phyloP scores from a whole-genome alignment of 306 rosid genomes.

The Acacia acuminata region DNA sequence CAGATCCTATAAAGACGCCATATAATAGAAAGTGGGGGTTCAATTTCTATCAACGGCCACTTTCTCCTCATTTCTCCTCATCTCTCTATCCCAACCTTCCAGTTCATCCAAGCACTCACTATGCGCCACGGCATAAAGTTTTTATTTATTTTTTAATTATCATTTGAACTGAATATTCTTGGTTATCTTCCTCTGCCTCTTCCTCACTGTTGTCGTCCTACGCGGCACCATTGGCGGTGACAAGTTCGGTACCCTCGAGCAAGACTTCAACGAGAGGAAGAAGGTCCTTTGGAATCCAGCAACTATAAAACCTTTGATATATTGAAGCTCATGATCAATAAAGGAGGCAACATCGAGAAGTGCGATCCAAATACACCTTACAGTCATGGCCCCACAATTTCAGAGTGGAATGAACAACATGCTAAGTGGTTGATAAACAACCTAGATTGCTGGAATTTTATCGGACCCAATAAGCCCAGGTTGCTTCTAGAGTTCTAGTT shows the following conservation, averaged over 20 bases:
- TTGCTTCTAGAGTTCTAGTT: constrained; percentile 57
- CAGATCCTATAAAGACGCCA: no score
- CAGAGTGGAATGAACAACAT: constrained; percentile 80
- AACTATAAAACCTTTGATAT: constrained; percentile 74
- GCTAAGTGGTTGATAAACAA: constrained; percentile 58
- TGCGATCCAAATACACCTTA: constrained; percentile 67
- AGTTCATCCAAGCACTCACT: no score
- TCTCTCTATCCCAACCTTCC: no score
- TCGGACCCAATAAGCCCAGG: constrained; percentile 67
- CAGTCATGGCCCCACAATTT: constrained; percentile 71
- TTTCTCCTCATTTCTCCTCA: no score
- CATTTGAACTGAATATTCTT: no score
- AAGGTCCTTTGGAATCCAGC: constrained; percentile 32
- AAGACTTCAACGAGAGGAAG: constrained; percentile 60
- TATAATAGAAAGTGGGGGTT: no score
- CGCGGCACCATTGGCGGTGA: no score
- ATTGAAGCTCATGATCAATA: constrained; percentile 68
- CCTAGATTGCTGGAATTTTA: constrained; percentile 65
- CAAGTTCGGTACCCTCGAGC: constrained; percentile 44
- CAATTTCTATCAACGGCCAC: no score
- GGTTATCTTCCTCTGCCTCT: no score
- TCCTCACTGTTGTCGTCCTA: no score
- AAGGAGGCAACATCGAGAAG: constrained; percentile 50
- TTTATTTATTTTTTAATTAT: no score
- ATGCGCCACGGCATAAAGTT: no score